Percentiles rank a stretch among this genome's conserved stretches.
Conservation (phyloP, 257 asterid genomes). For the Nicotiana obtusifolia region DNA sequence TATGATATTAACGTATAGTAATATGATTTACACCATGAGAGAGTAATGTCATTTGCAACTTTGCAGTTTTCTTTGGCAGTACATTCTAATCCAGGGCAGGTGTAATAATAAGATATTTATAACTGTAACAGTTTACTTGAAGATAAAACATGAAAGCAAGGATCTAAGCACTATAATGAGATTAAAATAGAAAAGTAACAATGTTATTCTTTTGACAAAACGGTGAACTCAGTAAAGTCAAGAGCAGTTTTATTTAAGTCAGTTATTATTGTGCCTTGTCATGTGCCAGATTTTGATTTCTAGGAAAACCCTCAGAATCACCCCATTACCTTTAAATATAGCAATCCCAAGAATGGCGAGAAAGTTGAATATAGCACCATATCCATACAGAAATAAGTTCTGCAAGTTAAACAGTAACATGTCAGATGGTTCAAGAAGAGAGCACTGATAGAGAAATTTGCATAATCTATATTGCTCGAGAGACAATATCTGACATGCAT, state of each 20-base stretch:
- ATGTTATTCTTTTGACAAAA: not conserved
- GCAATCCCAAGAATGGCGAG: conserved; percentile 74
- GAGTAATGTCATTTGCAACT: not conserved
- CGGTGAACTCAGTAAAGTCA: not conserved
- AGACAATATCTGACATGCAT: not conserved
- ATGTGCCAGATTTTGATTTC: not conserved
- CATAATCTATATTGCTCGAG: not conserved
- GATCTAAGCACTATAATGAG: not conserved
- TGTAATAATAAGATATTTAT: not conserved
- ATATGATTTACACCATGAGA: not conserved
- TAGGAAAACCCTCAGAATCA: conserved; percentile 7
- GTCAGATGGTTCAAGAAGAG: conserved; percentile 8
- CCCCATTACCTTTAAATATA: conserved; percentile 58
- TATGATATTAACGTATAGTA: not conserved
- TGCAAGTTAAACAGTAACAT: conserved; percentile 28
- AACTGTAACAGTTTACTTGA: not conserved
- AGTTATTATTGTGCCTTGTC: not conserved
- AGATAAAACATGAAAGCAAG: not conserved
- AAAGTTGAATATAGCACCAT: conserved; percentile 96
- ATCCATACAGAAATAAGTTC: conserved; percentile 94
- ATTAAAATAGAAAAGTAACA: not conserved
- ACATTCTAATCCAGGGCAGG: not conserved
- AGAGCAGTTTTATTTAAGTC: conserved; percentile 1
- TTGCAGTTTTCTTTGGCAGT: not conserved
- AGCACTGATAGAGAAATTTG: not conserved